Evolutionary conservation across 495 filamentous ascomycete genomes (phyloP).

Genomic region (Aspergillus steynii): DNA sequence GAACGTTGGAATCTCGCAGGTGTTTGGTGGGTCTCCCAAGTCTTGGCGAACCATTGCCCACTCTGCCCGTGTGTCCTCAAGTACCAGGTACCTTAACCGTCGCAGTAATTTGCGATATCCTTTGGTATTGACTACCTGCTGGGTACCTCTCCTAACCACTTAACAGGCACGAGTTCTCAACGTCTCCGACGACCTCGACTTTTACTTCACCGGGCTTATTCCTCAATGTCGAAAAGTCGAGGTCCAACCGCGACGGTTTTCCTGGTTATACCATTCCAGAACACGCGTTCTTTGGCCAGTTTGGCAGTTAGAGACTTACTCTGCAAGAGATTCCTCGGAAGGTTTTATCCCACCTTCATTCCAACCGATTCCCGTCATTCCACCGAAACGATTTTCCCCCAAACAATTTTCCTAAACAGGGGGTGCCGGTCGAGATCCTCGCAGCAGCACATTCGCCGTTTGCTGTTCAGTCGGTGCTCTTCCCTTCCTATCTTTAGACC

Average conservation of each 20-base stretch:
- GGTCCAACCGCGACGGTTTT: background rate
- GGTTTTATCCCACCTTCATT: no score
- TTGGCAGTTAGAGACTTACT: background rate
- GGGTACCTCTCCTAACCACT: no score
- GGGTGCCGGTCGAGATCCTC: no score
- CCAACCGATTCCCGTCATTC: background rate
- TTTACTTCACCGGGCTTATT: no score
- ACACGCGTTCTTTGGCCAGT: slow-evolving; percentile 27
- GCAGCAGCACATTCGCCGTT: no score
- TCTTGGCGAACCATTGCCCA: background rate
- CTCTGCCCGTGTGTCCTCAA: background rate
- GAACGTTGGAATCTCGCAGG: background rate
- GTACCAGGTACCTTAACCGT: background rate
- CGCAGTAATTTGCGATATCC: background rate
- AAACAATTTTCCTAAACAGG: background rate
- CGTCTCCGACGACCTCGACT: no score
- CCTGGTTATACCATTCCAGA: slow-evolving; percentile 24
- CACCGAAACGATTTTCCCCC: slow-evolving; percentile 1
- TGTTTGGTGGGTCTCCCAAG: background rate
- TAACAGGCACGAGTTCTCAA: no score
- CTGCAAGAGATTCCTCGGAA: background rate
- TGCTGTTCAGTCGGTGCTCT: no score
- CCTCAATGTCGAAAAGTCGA: no score
- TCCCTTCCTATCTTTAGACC: no score
- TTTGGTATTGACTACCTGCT: background rate